A percentile compares a stretch with the other conserved stretches of the same genome.
These are phyloP conservation scores for Harringtonia aguacate DNA, from an alignment of 2,329 filamentous ascomycete genomes.

Conservation along the genomic window DNA sequence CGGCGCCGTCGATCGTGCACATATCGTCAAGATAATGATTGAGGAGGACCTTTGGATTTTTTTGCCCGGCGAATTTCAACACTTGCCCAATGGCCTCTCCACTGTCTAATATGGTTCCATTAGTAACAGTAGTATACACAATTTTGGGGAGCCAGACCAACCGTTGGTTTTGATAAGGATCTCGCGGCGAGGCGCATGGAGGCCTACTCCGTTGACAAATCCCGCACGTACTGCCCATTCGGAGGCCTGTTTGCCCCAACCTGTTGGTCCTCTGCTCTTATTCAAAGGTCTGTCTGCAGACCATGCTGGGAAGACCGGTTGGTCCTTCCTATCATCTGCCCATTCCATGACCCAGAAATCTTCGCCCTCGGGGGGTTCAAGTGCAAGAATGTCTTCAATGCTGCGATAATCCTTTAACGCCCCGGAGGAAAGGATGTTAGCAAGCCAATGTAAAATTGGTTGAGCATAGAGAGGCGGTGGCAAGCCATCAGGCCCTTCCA, in stretches of 20 bases:
- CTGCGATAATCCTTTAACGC: background rate
- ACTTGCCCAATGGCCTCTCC: background rate
- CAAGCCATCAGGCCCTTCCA: constrained; percentile 1
- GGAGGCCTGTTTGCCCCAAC: background rate
- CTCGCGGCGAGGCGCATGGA: background rate
- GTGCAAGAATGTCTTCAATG: background rate
- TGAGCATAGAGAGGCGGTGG: constrained; percentile 2
- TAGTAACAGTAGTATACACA: background rate
- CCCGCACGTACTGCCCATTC: background rate
- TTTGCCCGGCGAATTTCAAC: background rate
- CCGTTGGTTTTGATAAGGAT: constrained; percentile 2
- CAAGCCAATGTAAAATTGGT: constrained; percentile 4
- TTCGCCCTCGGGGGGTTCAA: background rate
- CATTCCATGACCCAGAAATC: background rate
- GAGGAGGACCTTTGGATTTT: constrained; percentile 1
- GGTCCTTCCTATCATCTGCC: background rate
- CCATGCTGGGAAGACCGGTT: background rate
- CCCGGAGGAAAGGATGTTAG: constrained; percentile 4
- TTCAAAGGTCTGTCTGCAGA: background rate
- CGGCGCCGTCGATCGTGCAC: background rate
- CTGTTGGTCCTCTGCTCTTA: background rate
- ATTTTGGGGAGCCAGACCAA: background rate
- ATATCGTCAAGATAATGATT: constrained; percentile 3
- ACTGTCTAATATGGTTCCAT: constrained; percentile 1
- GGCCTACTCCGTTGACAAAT: background rate